Conservation (phyloP, 2,329 filamentous ascomycete species). For the Fonsecaea nubica region DNA sequence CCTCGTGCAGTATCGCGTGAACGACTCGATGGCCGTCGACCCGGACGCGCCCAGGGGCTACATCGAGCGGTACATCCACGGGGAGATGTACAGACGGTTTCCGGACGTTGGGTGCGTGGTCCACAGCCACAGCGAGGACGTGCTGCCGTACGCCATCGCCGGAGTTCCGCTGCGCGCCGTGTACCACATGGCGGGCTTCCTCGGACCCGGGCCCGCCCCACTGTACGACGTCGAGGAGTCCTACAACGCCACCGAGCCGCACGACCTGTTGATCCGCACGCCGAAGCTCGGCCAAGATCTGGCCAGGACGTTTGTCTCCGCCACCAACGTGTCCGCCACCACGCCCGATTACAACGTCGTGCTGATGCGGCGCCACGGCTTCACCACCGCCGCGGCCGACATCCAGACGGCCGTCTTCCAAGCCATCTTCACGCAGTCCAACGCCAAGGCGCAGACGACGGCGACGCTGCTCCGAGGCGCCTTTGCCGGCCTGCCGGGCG, state of each 20-base stretch:
- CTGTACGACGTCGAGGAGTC: constrained; percentile 45
- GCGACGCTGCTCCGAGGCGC: constrained; percentile 41
- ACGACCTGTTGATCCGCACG: constrained; percentile 50
- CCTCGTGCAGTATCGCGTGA: constrained; percentile 56
- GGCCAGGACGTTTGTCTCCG: constrained; percentile 44
- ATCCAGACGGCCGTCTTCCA: constrained; percentile 52
- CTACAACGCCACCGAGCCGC: constrained; percentile 35
- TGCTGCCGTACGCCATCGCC: constrained; percentile 52
- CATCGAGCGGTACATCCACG: constrained; percentile 56
- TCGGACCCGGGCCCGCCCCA: constrained; percentile 43
- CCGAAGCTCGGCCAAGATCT: constrained; percentile 46
- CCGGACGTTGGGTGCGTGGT: constrained; percentile 50
- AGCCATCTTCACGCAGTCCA: constrained; percentile 53
- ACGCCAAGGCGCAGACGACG: constrained; percentile 51
- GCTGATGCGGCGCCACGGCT: constrained; percentile 56
- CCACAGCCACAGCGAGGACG: constrained; percentile 53
- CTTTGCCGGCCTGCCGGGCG: constrained; percentile 8
- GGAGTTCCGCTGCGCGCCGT: constrained; percentile 50
- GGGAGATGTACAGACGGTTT: constrained; percentile 54
- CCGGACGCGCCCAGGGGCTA: constrained; percentile 50
- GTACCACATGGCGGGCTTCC: constrained; percentile 55
- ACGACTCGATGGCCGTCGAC: constrained; percentile 52
- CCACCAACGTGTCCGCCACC: constrained; percentile 16
- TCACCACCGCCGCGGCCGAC: constrained; percentile 48
- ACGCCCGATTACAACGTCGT: constrained; percentile 45